Evolutionary conservation across 106 monocot genomes (phyloP).

Genomic region (Dendrobium huoshanense): DNA sequence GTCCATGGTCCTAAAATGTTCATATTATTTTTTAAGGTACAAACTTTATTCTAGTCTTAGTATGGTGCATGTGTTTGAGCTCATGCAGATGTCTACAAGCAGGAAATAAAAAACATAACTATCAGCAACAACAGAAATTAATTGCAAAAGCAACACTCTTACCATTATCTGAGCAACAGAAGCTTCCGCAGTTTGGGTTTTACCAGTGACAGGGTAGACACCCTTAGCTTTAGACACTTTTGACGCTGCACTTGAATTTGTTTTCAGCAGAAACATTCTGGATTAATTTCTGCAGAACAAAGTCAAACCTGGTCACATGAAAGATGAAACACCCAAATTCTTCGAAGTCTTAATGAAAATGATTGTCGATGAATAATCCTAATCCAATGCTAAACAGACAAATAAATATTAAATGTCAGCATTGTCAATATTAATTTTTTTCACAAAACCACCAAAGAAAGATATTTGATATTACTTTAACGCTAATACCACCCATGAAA

Average conservation of each 20-base stretch:
- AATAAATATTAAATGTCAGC: background rate
- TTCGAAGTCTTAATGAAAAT: background rate
- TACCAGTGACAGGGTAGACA: conserved; percentile 12
- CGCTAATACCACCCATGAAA: background rate
- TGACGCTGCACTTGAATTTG: conserved; percentile 20
- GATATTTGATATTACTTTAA: background rate
- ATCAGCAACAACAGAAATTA: background rate
- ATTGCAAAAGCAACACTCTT: background rate
- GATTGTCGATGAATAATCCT: background rate
- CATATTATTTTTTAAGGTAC: too few relatives aligned
- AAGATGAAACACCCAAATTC: background rate
- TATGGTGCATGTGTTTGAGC: too few relatives aligned
- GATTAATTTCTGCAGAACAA: conserved; percentile 33
- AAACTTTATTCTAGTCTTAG: too few relatives aligned
- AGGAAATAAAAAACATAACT: too few relatives aligned
- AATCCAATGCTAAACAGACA: background rate
- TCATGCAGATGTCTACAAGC: too few relatives aligned
- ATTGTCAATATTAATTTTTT: background rate
- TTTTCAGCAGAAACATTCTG: conserved; percentile 26
- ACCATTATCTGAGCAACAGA: conserved; percentile 9
- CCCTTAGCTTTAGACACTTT: background rate
- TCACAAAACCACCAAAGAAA: background rate
- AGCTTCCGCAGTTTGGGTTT: conserved; percentile 6
- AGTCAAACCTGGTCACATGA: background rate
- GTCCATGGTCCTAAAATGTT: too few relatives aligned